Evolutionary conservation across 768 basidiomycete genomes (phyloP), one percentile per base, ranked within the genome.

Genomic region (Chlorophyllum brunneum): DNA sequence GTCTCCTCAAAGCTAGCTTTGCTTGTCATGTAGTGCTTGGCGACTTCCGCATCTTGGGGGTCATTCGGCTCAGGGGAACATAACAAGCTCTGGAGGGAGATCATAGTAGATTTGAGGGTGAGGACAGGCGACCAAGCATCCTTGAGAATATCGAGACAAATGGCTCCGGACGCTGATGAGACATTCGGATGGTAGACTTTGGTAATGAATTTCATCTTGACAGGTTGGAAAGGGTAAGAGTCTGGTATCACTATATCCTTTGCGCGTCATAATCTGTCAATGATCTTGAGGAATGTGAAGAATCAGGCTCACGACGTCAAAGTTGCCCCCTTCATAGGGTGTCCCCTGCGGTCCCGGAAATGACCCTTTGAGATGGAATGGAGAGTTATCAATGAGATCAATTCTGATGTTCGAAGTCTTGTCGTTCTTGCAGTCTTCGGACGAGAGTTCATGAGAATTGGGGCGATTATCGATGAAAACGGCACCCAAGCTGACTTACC

Each of bases 191-290:
- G 93, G 65, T 93, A 97, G 24, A 95, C 88, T 67, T 93, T 93
- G 31, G 95, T 98, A 56, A 95, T 84, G 70, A 98, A 98, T 67
- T 94, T 95, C 92, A 98, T 97, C 78, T 98, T 97, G 48, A 95
- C 87, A 0, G 95, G 93, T 64, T 93, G 88, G 67, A 93, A 92
- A 15, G 89, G 91, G 64, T 92, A 92, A 43, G 90, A 82, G 38
- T 93, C 91, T 6, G 94, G 94, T 60, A 98, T 92, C 16, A 86
- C 77, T 58, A 98, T 98, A 64, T 98, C 94, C 91, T 92, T 61
- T 58, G 48, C 36, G 48, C 18, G 40, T 42, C 37, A 48, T 23
- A 49, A 47, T 41, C n/a, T 27, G 58, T 50, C 10, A 30, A 37
- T 18, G 40, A 33, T 47, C 48, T 36, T 23, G 40, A 22, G 30